A percentile compares a stretch with the other conserved stretches of the same genome.
Conservation (phyloP, 805 yeast genomes). For the Cephaloascus albidus region DNA sequence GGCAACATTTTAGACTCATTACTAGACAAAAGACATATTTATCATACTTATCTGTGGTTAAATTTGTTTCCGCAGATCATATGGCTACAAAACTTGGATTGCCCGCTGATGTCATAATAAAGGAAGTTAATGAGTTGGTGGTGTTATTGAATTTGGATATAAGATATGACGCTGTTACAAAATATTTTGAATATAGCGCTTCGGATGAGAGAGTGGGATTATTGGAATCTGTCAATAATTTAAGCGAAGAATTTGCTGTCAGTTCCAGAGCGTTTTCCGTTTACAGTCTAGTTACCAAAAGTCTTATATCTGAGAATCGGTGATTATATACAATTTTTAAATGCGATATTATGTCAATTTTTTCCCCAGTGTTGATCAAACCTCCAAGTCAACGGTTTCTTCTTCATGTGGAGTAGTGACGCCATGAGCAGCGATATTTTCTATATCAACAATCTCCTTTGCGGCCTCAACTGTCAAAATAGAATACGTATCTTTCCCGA, state of each 20-base stretch:
- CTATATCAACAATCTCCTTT: conserved; percentile 80
- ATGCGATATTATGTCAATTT: no score
- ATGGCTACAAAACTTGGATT: conserved; percentile 11
- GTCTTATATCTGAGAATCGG: background rate
- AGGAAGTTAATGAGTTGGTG: conserved; percentile 10
- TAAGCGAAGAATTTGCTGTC: conserved; percentile 2
- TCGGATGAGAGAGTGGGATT: conserved; percentile 1
- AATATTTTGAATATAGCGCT: background rate
- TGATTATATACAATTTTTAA: no score
- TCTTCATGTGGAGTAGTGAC: conserved; percentile 38
- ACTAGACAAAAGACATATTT: conserved; percentile 17
- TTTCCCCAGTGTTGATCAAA: no score
- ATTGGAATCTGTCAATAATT: background rate
- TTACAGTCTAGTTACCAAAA: background rate
- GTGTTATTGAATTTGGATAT: conserved; percentile 13
- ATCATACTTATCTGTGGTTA: conserved; percentile 19
- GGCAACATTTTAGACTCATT: conserved; percentile 11
- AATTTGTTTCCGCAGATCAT: conserved; percentile 9
- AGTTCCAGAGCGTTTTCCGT: background rate
- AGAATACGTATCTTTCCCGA: conserved; percentile 51
- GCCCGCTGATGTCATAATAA: conserved; percentile 4
- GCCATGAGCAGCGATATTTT: conserved; percentile 53
- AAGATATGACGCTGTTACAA: conserved; percentile 7
- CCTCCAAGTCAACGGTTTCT: conserved; percentile 20
- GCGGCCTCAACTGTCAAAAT: conserved; percentile 73